A percentile compares a stretch with the other conserved stretches of the same genome.
Evolutionary conservation across 2,329 filamentous ascomycete genomes (phyloP).

Genomic region (Xylariaceae sp.): DNA sequence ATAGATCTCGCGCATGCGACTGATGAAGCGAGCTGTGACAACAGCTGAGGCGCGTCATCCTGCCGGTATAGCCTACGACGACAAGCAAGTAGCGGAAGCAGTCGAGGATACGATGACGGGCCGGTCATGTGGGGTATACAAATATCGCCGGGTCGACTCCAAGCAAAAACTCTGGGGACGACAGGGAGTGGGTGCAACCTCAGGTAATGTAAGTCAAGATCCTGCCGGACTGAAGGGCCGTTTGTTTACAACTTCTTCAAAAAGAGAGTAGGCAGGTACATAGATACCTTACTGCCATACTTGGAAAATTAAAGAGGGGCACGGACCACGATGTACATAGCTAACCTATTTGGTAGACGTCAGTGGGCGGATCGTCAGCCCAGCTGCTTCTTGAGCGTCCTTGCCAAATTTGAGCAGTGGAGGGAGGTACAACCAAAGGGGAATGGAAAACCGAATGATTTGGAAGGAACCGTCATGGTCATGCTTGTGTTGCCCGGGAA

Average conservation of each 20-base stretch:
- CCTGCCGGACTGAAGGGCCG: too few species aligned
- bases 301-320: too few species aligned
- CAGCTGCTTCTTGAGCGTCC: too few species aligned
- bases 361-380: too few species aligned
- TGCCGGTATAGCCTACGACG: conserved; percentile 15
- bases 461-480: conserved; percentile 16
- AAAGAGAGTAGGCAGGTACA: too few species aligned
- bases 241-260: too few species aligned
- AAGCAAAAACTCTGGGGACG: too few species aligned
- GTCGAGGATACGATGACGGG: conserved; percentile 17
- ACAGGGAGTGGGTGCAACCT: not conserved
- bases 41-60: conserved; percentile 9
- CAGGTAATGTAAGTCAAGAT: too few species aligned
- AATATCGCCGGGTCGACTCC: conserved; percentile 5
- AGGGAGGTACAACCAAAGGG: conserved; percentile 1
- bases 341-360: too few species aligned
- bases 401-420: not conserved
- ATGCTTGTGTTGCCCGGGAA: not conserved
- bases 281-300: too few species aligned
- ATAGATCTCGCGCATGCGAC: conserved; percentile 7
- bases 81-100: conserved; percentile 20
- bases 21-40: conserved; percentile 7
- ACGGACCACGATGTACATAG: too few species aligned
- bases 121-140: conserved; percentile 17
- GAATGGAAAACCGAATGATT: conserved; percentile 15